Evolutionary conservation across 345 rosid genomes (phyloP).

Genomic region (Salix suchowensis): DNA sequence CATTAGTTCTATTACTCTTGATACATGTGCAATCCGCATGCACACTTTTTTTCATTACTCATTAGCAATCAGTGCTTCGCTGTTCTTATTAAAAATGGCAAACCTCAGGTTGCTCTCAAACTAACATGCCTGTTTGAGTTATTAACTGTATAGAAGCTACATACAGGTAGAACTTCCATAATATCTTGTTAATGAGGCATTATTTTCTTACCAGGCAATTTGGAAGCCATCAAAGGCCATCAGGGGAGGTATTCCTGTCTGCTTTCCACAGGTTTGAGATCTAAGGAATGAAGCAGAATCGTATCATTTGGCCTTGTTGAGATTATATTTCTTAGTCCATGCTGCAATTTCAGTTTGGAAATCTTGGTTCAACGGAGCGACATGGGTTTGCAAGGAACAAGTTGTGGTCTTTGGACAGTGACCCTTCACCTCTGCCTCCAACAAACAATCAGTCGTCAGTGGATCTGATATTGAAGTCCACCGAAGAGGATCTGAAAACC

Average conservation of each 20-base stretch:
- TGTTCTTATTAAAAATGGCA: background rate
- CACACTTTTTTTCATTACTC: background rate
- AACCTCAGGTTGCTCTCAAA: background rate
- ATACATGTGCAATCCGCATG: background rate
- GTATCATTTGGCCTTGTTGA: background rate
- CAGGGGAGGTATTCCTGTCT: conserved; percentile 83
- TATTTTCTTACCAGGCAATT: conserved; percentile 44
- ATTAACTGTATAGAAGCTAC: background rate
- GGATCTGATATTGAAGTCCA: conserved; percentile 69
- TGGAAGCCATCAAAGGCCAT: conserved; percentile 70
- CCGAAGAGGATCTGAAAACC: conserved; percentile 70
- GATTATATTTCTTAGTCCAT: conserved; percentile 14
- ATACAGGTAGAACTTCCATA: conserved; percentile 1
- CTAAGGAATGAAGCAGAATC: conserved; percentile 11
- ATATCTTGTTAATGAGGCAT: background rate
- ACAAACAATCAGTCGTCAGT: conserved; percentile 63
- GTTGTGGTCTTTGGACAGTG: conserved; percentile 66
- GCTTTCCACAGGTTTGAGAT: conserved; percentile 82
- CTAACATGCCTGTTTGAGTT: background rate
- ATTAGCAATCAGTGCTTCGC: background rate
- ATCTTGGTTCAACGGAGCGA: conserved; percentile 68
- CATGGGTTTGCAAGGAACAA: conserved; percentile 88
- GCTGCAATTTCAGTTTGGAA: conserved; percentile 59
- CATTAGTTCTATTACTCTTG: background rate
- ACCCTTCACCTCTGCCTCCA: conserved; percentile 84